Evolutionary conservation across 2,329 filamentous ascomycete genomes (phyloP), one percentile per base, ranked within the genome.

Genomic region (Lizonia empirigonia): DNA sequence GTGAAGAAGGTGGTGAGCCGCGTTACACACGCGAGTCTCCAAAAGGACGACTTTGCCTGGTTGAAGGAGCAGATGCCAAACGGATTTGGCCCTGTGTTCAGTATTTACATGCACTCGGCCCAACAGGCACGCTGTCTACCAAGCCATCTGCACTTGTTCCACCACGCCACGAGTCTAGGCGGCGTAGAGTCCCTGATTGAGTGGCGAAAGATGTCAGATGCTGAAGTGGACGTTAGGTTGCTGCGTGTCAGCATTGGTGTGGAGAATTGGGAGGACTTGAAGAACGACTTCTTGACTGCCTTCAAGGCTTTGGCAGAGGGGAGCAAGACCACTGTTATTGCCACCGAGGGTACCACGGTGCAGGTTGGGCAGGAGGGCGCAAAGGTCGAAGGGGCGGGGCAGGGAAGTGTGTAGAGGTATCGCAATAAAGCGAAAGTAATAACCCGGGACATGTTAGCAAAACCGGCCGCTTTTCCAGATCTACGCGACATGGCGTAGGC

Each of bases 141-240:
- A 3, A 89, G 87, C 66, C 89, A 89, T 72, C 75, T 97, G 70
- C 70, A 79, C 2, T 81, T 96, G 35, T 97, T 97, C 78, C 90
- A 96, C 64, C 94, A 99, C 74, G 94, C 94, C 5, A 99, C 94
- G 2, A 95, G 90, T 72, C 75, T 97, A 22, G 94, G 94, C 2
- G 93, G 94, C 4, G 91, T 97, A 8, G 94, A 97, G 82, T 94
- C 90, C 67, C 75, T 97, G 77, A 92, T 99, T 63, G 94, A 99
- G 81, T 99, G 94, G 94, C 82, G 94, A 52, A 84, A 88, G 38
- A 94, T 99, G 90, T 87, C 86, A 52, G 94, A 99, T 78, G 65
- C 74, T 3, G 79, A 72, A 1, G 86, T 95, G 30, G 90, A 95
- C 68, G 82, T 80, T 67, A 79, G 83, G 50, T 72, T 97, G 70